Evolutionary conservation across 305 asterid species (phyloP).

Genomic region (Caryopteris hybrid): DNA sequence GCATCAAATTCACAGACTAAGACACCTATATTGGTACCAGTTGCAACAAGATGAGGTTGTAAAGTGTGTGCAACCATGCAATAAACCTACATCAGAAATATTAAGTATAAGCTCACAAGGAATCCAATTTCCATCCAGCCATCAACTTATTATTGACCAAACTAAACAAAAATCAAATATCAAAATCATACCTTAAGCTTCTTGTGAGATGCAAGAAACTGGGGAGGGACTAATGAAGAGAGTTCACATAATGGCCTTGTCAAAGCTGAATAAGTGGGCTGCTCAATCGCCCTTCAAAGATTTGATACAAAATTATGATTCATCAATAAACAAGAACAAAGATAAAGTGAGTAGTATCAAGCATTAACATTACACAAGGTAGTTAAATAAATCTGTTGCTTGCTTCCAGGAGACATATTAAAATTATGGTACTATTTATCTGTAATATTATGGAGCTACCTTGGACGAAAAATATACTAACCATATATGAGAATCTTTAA

Average conservation of each 20-base stretch:
- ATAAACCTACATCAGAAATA: slow-evolving; percentile 51
- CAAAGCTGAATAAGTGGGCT: slow-evolving; percentile 88
- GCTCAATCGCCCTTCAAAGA: slow-evolving; percentile 84
- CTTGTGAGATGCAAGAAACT: slow-evolving; percentile 82
- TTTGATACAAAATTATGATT: slow-evolving; percentile 21
- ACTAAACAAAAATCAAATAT: neutral
- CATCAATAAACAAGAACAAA: slow-evolving; percentile 5
- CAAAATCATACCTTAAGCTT: slow-evolving; percentile 71
- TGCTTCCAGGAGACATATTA: slow-evolving; percentile 3
- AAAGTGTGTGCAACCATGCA: slow-evolving; percentile 92
- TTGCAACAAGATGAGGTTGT: slow-evolving; percentile 93
- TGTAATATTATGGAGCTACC: slow-evolving; percentile 6
- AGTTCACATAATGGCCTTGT: slow-evolving; percentile 97
- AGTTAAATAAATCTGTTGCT: slow-evolving; percentile 1
- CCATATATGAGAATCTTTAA: slow-evolving; percentile 96
- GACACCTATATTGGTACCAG: slow-evolving; percentile 91
- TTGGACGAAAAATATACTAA: slow-evolving; percentile 26
- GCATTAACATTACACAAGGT: neutral
- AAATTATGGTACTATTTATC: neutral
- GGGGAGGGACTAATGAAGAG: slow-evolving; percentile 86
- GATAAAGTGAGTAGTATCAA: slow-evolving; percentile 4
- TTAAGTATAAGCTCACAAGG: slow-evolving; percentile 6
- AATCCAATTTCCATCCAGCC: neutral
- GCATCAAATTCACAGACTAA: slow-evolving; percentile 91
- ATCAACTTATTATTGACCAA: neutral